These are phyloP conservation scores for Hirschfeldia incana DNA, from an alignment of 345 rosid genomes.

Conservation along the genomic window DNA sequence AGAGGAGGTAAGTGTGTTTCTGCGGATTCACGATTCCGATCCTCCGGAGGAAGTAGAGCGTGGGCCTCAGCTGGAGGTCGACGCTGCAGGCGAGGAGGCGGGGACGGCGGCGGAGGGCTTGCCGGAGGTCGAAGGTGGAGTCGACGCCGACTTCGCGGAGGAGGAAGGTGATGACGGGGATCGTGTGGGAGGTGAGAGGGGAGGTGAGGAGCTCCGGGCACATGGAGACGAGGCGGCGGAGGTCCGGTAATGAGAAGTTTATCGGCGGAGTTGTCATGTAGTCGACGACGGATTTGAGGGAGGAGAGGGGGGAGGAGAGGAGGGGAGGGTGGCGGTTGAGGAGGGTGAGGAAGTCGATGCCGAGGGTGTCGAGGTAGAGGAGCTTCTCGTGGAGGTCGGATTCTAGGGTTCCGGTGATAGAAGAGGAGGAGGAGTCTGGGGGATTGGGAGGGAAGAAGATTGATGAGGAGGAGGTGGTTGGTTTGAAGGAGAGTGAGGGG, in stretches of 20 bases:
- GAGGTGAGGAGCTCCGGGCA: constrained; percentile 67
- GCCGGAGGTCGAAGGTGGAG: constrained; percentile 48
- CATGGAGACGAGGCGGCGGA: constrained; percentile 71
- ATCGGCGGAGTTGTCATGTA: constrained; percentile 50
- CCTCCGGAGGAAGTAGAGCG: constrained; percentile 74
- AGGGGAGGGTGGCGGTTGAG: constrained; percentile 56
- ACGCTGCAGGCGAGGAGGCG: constrained; percentile 72
- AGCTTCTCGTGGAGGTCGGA: constrained; percentile 64
- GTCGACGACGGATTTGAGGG: constrained; percentile 63
- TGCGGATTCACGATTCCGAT: constrained; percentile 69
- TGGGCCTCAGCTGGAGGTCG: constrained; percentile 61
- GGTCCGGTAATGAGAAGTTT: constrained; percentile 56
- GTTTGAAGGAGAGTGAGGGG: constrained; percentile 48
- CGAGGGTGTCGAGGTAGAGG: constrained; percentile 77
- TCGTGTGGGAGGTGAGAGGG: constrained; percentile 42
- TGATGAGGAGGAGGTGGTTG: constrained; percentile 44
- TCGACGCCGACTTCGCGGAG: constrained; percentile 74
- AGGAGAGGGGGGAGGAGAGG: constrained; percentile 49
- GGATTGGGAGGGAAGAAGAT: constrained; percentile 48
- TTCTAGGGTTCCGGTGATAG: constrained; percentile 28
- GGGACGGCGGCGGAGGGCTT: constrained; percentile 74
- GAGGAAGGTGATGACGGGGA: constrained; percentile 84
- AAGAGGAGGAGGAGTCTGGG: constrained; percentile 13
- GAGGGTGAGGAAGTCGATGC: constrained; percentile 68
- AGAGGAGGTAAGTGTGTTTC: constrained; percentile 69